phyloP scores from a whole-genome alignment of 805 yeast species.

The Candida namnaoensis region DNA sequence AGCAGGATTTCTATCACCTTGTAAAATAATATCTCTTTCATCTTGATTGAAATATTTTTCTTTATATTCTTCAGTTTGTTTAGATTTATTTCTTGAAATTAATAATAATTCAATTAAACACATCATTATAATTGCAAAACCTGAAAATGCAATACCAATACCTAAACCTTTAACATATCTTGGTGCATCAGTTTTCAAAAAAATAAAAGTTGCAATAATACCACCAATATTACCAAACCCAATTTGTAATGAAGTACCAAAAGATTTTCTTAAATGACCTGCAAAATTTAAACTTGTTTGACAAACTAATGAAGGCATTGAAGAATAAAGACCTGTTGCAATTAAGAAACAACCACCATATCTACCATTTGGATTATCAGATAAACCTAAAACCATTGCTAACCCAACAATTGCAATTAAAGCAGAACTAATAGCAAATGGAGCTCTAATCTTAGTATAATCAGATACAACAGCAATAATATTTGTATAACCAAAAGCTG shows the following conservation, averaged over 20 bases:
- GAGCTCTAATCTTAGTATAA: conserved; percentile 33
- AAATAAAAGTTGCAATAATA: conserved; percentile 29
- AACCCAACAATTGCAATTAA: conserved; percentile 23
- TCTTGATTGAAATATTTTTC: conserved; percentile 20
- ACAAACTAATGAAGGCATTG: conserved; percentile 26
- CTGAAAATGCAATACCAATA: conserved; percentile 34
- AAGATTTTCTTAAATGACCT: conserved; percentile 29
- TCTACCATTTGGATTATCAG: conserved; percentile 29
- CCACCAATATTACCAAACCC: conserved; percentile 33
- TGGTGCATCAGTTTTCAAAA: conserved; percentile 28
- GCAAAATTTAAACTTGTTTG: conserved; percentile 29
- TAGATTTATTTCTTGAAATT: conserved; percentile 23
- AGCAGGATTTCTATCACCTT: conserved; percentile 33
- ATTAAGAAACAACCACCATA: conserved; percentile 30
- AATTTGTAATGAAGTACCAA: conserved; percentile 28
- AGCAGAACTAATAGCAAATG: conserved; percentile 26
- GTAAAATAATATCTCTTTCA: conserved; percentile 23
- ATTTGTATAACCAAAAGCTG: conserved; percentile 63
- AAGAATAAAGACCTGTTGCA: conserved; percentile 28
- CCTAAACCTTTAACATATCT: conserved; percentile 28
- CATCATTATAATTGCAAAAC: conserved; percentile 28
- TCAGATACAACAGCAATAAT: conserved; percentile 60
- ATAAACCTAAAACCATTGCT: conserved; percentile 24
- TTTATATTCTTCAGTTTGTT: conserved; percentile 23
- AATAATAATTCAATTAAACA: conserved; percentile 23